Conservation (phyloP, 805 yeast species). For the Yarrowia divulgata region DNA sequence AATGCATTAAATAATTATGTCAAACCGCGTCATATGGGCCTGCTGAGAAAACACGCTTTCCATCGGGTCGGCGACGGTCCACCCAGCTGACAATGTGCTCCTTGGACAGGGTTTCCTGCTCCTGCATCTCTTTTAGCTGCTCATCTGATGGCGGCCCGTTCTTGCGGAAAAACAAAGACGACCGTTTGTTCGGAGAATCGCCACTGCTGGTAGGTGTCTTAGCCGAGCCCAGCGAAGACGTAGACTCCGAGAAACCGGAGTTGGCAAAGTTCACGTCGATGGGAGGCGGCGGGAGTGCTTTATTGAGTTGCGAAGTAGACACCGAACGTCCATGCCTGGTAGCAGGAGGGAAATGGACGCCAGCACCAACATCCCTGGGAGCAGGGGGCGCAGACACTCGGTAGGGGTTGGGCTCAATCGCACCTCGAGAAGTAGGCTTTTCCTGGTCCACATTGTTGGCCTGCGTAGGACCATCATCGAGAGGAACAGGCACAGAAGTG, state of each 20-base stretch:
- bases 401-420: constrained; percentile 4
- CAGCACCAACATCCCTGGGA: constrained; percentile 1
- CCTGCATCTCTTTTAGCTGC: constrained; percentile 7
- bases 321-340: constrained; percentile 4
- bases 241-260: constrained; percentile 1
- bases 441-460: constrained; percentile 26
- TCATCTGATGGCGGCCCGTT: constrained; percentile 13
- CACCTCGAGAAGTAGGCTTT: constrained; percentile 9
- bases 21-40: constrained; percentile 29
- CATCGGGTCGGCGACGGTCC: constrained; percentile 23
- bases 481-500: constrained; percentile 33
- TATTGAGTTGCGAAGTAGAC: constrained; percentile 23
- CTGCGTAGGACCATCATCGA: background rate
- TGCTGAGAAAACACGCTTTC: constrained; percentile 22
- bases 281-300: constrained; percentile 25
- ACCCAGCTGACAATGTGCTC: constrained; percentile 39
- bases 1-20: background rate
- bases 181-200: constrained; percentile 15
- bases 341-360: background rate
- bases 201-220: constrained; percentile 2
- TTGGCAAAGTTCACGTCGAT: constrained; percentile 9
- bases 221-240: constrained; percentile 17
- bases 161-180: constrained; percentile 28
- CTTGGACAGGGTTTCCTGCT: constrained; percentile 23
- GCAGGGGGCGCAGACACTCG: constrained; percentile 13